Base-by-base conservation (phyloP, 2,329 filamentous ascomycete species). In the Onygenales sp. region DNA sequence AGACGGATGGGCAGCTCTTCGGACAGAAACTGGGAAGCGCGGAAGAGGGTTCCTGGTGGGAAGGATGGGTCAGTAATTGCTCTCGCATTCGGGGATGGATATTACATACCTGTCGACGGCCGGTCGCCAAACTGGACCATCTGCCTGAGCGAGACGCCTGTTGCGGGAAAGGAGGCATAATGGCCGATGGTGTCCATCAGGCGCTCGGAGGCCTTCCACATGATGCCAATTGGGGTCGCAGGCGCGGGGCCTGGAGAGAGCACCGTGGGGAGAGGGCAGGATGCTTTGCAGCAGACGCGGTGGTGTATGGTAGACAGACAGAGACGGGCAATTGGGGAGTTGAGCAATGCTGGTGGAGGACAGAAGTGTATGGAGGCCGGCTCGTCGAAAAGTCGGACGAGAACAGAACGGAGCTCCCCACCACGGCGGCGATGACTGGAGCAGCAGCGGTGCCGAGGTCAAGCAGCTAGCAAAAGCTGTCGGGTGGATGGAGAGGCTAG, bases 121-220 rank as follows among this genome's bases (percentile, higher is more conserved):
- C 84, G 88, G 76, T 95, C 90, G 67, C 92, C 92, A 71, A 97
- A 97, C 72, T 97, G 92, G 55, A 97, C 92, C 93, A 98, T 98
- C 79, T 98, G 93, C 70, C 93, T 83, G 72, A 98, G 79, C 69
- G 91, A 96, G 64, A 94, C 88, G 65, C 93, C 93, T 11, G 93
- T 98, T 57, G 93, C 93, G 60, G 93, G 93, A 73, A 97, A 98
- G 73, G 84, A 89, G 71, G 90, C 88, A 81, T 96, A 96, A 75
- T 96, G 90, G 73, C 86, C 84, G 85, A 96, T 96, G 77, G 87
- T 95, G 64, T 93, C 87, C 88, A 95, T 93, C 84, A 97, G 75
- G 75, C 83, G 81, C 72, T 91, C 87, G 58, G 87, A 87, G 70
- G 85, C 86, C 77, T 86, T 95, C 92, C 92, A 97, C 91, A 96